These are phyloP conservation scores for Amanita muscaria DNA, from an alignment of 768 basidiomycete species.

Conservation along the genomic window DNA sequence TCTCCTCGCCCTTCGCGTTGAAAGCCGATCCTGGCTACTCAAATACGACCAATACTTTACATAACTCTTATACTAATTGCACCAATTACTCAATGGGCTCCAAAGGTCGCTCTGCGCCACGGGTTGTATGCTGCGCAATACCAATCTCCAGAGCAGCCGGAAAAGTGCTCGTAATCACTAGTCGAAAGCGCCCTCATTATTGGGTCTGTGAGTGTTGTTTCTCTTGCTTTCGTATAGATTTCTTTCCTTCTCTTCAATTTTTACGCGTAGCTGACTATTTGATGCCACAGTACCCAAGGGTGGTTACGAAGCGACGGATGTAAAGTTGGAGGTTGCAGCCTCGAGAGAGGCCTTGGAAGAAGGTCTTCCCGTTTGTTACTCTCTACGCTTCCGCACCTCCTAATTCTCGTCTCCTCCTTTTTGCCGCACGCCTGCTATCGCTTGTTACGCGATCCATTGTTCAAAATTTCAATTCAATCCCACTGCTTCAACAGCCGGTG, in stretches of 20 bases:
- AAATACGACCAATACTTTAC: slow-evolving; percentile 15
- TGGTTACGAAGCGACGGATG: slow-evolving; percentile 82
- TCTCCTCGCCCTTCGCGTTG: slow-evolving; percentile 9
- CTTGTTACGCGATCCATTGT: slow-evolving; percentile 8
- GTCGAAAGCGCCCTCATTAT: slow-evolving; percentile 67
- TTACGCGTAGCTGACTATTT: neutral
- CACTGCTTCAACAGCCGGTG: slow-evolving; percentile 57
- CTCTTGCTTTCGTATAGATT: slow-evolving; percentile 6
- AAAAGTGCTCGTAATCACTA: slow-evolving; percentile 78
- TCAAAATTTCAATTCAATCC: slow-evolving; percentile 14
- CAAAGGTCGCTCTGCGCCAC: slow-evolving; percentile 73
- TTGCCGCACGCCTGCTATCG: slow-evolving; percentile 11
- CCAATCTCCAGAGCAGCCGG: slow-evolving; percentile 66
- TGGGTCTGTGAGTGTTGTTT: slow-evolving; percentile 77
- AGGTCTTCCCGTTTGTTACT: slow-evolving; percentile 85
- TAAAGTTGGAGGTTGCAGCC: slow-evolving; percentile 77
- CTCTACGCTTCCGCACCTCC: slow-evolving; percentile 63
- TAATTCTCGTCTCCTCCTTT: slow-evolving; percentile 43
- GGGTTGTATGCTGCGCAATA: slow-evolving; percentile 87
- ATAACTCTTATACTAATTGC: slow-evolving; percentile 13
- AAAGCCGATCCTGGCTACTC: slow-evolving; percentile 23
- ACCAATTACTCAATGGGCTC: slow-evolving; percentile 34
- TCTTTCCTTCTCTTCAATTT: slow-evolving; percentile 7
- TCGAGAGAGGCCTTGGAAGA: slow-evolving; percentile 91
- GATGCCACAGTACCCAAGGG: slow-evolving; percentile 72